Evolutionary conservation across 2,329 filamentous ascomycete genomes (phyloP).

Genomic region (Neopestalotiopsis clavispora): DNA sequence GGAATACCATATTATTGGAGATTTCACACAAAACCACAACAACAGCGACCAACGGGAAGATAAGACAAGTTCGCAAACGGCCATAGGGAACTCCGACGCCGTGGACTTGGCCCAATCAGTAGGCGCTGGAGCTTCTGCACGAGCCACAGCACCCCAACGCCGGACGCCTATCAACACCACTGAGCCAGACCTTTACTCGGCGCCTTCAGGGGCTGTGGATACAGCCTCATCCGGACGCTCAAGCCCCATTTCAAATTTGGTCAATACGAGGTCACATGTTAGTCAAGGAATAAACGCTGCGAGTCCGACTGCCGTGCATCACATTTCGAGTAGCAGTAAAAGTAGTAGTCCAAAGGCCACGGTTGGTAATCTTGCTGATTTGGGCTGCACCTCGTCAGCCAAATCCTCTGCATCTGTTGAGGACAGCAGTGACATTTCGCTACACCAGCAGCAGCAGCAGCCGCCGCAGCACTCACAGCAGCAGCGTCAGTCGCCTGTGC

Average conservation of each 20-base stretch:
- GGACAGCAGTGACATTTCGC: slow-evolving; percentile 12
- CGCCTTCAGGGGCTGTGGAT: slow-evolving; percentile 31
- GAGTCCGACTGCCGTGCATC: slow-evolving; percentile 2
- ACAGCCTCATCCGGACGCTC: slow-evolving; percentile 21
- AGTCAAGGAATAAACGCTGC: slow-evolving; percentile 20
- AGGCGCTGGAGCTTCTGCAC: slow-evolving; percentile 31
- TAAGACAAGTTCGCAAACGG: slow-evolving; percentile 20
- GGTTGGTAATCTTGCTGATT: slow-evolving; percentile 14
- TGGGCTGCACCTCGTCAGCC: neutral
- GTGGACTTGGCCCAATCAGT: slow-evolving; percentile 35
- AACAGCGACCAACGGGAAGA: neutral
- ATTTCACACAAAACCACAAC: neutral
- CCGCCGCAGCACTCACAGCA: neutral
- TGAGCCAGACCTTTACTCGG: slow-evolving; percentile 37
- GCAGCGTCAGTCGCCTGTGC: neutral
- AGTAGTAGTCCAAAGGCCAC: slow-evolving; percentile 20
- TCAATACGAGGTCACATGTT: slow-evolving; percentile 20
- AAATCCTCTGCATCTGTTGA: neutral
- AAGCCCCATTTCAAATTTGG: slow-evolving; percentile 23
- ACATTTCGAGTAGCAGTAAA: neutral
- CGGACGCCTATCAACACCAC: slow-evolving; percentile 23
- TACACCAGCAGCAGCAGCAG: neutral
- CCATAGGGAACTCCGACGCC: slow-evolving; percentile 25
- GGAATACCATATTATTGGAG: neutral
- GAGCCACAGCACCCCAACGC: slow-evolving; percentile 27